Conservation (phyloP, 805 yeast species). For the Candida patagonica region DNA sequence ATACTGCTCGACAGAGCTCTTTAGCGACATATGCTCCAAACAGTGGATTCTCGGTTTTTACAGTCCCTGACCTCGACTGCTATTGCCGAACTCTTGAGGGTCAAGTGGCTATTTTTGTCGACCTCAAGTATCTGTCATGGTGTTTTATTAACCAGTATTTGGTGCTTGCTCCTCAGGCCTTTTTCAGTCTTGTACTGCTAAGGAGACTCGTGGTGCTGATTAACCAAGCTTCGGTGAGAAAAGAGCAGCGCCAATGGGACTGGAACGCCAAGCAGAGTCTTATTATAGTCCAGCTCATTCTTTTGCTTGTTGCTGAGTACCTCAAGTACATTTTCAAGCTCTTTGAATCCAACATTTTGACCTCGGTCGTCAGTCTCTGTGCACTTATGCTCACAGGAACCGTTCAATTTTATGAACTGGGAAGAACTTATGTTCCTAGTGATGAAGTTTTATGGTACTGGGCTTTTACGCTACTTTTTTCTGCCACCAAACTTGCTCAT, state of each 20-base stretch:
- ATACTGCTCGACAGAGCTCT: too few species aligned
- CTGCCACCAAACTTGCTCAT: not conserved
- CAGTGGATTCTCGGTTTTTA: too few species aligned
- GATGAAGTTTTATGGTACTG: not conserved
- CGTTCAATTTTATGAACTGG: not conserved
- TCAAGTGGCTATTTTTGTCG: not conserved
- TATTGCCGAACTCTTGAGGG: not conserved
- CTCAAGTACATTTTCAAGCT: not conserved
- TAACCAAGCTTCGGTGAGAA: not conserved
- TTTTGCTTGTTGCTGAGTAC: not conserved
- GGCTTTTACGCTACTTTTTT: not conserved
- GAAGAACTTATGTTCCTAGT: not conserved
- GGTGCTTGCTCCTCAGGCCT: constrained; percentile 3
- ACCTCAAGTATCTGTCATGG: constrained; percentile 6
- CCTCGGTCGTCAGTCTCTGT: not conserved
- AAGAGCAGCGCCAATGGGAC: constrained; percentile 6
- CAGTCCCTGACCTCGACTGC: too few species aligned
- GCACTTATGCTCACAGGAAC: not conserved
- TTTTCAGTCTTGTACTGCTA: constrained; percentile 1
- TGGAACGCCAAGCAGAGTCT: constrained; percentile 3
- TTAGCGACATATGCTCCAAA: too few species aligned
- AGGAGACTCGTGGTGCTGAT: not conserved
- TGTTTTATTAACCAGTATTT: constrained; percentile 9
- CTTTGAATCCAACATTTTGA: not conserved
- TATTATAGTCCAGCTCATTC: not conserved